phyloP scores from a whole-genome alignment of 2,329 filamentous ascomycete genomes.

The Clonostachys sp. region DNA sequence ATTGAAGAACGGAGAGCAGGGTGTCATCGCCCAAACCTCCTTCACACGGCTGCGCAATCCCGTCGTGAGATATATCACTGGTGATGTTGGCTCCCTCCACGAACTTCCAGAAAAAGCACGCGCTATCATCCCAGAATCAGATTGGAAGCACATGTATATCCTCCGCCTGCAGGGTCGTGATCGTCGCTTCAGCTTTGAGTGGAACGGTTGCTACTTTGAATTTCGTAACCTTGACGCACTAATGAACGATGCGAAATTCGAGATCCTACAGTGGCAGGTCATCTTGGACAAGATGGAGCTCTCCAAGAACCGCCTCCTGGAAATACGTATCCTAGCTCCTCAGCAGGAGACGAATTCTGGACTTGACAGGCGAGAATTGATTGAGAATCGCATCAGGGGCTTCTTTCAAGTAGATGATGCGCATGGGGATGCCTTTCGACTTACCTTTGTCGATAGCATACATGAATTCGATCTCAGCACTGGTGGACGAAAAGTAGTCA shows the following conservation, averaged over 20 bases:
- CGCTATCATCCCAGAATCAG: conserved; percentile 3
- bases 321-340: no score
- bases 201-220: conserved; percentile 29
- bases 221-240: conserved; percentile 19
- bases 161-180: conserved; percentile 34
- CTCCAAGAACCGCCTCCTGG: no score
- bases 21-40: background rate
- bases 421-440: no score
- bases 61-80: background rate
- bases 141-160: conserved; percentile 18
- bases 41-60: background rate
- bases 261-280: conserved; percentile 36
- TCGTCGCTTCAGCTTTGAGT: conserved; percentile 33
- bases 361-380: no score
- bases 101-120: background rate
- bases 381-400: no score
- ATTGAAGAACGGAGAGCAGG: background rate
- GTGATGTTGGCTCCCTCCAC: background rate
- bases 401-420: no score
- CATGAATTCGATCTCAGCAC: no score
- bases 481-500: no score
- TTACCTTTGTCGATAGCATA: no score
- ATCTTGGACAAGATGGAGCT: conserved; percentile 20
- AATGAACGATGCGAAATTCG: conserved; percentile 13
- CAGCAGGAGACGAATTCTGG: no score